Percentiles rank a stretch among this genome's conserved stretches.
phyloP scores from a whole-genome alignment of 768 basidiomycete genomes.

The Leccinum ochraceum region DNA sequence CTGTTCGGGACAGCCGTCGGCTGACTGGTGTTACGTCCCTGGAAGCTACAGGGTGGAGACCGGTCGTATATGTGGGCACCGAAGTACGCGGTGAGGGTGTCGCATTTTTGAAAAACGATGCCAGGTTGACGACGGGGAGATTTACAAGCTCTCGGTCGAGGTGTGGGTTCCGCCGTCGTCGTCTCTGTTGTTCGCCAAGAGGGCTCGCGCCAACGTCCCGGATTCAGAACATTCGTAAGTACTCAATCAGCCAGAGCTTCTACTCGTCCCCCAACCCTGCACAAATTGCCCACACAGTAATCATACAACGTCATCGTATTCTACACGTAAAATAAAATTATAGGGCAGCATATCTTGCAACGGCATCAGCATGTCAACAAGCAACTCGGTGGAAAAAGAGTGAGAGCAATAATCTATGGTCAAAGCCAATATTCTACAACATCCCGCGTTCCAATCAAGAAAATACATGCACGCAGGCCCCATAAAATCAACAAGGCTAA shows the following conservation, averaged over 20 bases:
- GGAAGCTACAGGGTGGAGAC: conserved; percentile 59
- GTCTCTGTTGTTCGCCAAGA: conserved; percentile 11
- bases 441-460: conserved; percentile 36
- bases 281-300: conserved; percentile 21
- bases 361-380: conserved; percentile 22
- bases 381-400: conserved; percentile 11
- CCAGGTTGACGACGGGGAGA: conserved; percentile 49
- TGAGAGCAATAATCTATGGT: conserved; percentile 36
- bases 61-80: conserved; percentile 47
- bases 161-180: not conserved
- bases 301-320: conserved; percentile 27
- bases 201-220: conserved; percentile 1
- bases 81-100: conserved; percentile 45
- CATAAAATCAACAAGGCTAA: conserved; percentile 11
- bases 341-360: conserved; percentile 28
- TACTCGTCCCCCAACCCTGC: conserved; percentile 19
- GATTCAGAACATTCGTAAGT: conserved; percentile 3
- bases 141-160: not conserved
- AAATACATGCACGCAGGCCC: conserved; percentile 32
- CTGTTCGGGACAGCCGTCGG: conserved; percentile 68
- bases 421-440: conserved; percentile 29
- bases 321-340: conserved; percentile 37
- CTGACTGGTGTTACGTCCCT: conserved; percentile 44
- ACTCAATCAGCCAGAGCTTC: not conserved
- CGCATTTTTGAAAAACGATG: conserved; percentile 61